Conservation (phyloP, 345 rosid species). For the Citrus unshiu region DNA sequence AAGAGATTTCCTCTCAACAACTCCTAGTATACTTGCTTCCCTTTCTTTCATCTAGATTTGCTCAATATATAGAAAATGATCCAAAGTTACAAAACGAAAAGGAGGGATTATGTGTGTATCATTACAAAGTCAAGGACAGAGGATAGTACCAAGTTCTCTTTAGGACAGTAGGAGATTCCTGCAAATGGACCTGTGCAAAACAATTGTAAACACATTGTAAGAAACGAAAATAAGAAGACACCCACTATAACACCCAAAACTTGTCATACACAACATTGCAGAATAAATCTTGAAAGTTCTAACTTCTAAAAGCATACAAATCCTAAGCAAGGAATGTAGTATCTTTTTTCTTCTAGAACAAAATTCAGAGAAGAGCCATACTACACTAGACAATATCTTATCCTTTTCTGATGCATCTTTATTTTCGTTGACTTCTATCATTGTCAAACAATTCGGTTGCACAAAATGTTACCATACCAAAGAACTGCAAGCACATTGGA, state of each 20-base stretch:
- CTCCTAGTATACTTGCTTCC: slow-evolving; percentile 49
- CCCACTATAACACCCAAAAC: neutral
- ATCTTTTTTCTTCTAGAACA: neutral
- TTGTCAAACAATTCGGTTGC: neutral
- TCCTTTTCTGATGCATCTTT: neutral
- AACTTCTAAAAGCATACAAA: neutral
- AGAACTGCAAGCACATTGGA: neutral
- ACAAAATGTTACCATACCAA: slow-evolving; percentile 2
- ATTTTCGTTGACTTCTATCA: neutral
- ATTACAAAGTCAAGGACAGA: slow-evolving; percentile 12
- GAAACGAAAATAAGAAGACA: slow-evolving; percentile 5
- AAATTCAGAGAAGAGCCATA: neutral
- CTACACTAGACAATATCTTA: neutral
- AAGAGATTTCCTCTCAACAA: slow-evolving; percentile 68
- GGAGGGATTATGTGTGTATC: neutral
- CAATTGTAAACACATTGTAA: neutral
- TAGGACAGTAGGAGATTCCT: slow-evolving; percentile 63
- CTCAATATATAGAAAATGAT: slow-evolving; percentile 5
- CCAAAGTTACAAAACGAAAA: slow-evolving; percentile 4
- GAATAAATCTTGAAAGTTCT: neutral
- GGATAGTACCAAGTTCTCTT: slow-evolving; percentile 54
- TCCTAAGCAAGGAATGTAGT: neutral
- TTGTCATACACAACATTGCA: neutral
- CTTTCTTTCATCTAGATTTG: slow-evolving; percentile 54
- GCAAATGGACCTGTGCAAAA: slow-evolving; percentile 76